Evolutionary conservation across 2,329 filamentous ascomycete species (phyloP).

Genomic region (Leptographium wingfieldii): DNA sequence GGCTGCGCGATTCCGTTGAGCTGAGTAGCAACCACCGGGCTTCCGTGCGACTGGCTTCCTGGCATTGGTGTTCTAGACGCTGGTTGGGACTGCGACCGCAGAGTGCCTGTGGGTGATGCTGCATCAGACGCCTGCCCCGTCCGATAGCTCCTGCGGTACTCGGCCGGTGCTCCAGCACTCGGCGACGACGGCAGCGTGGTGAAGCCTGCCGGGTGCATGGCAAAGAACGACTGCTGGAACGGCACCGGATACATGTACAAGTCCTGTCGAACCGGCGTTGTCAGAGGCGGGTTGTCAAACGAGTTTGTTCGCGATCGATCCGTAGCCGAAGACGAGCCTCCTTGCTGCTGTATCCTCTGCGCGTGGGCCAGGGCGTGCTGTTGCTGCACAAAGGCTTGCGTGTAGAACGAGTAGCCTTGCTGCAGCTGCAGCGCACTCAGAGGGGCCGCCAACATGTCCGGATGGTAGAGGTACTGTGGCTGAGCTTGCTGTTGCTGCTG

Average conservation of each 20-base stretch:
- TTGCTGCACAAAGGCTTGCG: slow-evolving; percentile 30
- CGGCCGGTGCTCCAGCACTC: slow-evolving; percentile 31
- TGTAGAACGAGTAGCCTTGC: slow-evolving; percentile 33
- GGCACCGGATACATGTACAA: slow-evolving; percentile 38
- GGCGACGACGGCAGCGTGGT: slow-evolving; percentile 46
- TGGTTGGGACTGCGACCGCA: slow-evolving; percentile 55
- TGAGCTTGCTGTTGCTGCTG: slow-evolving; percentile 27
- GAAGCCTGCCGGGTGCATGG: slow-evolving; percentile 22
- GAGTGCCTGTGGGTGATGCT: slow-evolving; percentile 35
- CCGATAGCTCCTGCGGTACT: slow-evolving; percentile 46
- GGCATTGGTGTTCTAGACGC: slow-evolving; percentile 33
- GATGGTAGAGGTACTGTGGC: slow-evolving; percentile 22
- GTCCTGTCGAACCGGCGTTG: slow-evolving; percentile 44
- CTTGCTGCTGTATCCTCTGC: slow-evolving; percentile 29
- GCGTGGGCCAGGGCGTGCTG: slow-evolving; percentile 28
- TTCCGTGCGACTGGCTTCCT: slow-evolving; percentile 17
- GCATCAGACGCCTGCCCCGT: slow-evolving; percentile 37
- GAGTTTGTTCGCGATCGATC: slow-evolving; percentile 49
- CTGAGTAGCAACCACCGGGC: slow-evolving; percentile 3
- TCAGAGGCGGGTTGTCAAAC: slow-evolving; percentile 48
- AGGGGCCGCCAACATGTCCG: slow-evolving; percentile 14
- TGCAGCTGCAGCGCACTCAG: slow-evolving; percentile 26
- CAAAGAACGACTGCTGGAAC: slow-evolving; percentile 31
- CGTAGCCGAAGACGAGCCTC: slow-evolving; percentile 21
- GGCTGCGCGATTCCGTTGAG: slow-evolving; percentile 22